A percentile compares a stretch with the other conserved stretches of the same genome.
Conservation (phyloP, 352 stramenopile genomes). For the Globisporangium splendens region DNA sequence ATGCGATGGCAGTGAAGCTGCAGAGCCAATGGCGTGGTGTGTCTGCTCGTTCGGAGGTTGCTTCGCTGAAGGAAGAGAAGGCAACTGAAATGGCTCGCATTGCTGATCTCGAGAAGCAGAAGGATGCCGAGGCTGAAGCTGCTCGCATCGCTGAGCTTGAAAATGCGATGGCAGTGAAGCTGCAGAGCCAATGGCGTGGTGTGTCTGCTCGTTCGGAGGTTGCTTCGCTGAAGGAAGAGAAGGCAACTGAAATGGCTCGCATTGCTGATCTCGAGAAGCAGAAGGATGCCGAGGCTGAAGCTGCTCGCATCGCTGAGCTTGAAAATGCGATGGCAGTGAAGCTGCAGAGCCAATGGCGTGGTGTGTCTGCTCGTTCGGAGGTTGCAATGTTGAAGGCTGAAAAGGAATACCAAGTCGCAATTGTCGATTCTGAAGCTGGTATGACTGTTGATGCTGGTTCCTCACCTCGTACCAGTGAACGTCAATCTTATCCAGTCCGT, state of each 20-base stretch:
- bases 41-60: too few relatives aligned
- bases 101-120: too few relatives aligned
- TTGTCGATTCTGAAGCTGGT: neutral
- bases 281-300: too few relatives aligned
- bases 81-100: neutral
- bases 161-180: conserved; percentile 11
- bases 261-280: too few relatives aligned
- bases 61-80: too few relatives aligned
- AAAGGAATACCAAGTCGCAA: too few relatives aligned
- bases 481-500: conserved; percentile 1
- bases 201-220: too few relatives aligned
- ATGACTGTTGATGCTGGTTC: neutral
- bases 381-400: neutral
- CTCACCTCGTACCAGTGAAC: neutral
- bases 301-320: too few relatives aligned
- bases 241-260: too few relatives aligned
- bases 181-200: too few relatives aligned
- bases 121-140: neutral
- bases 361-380: conserved; percentile 11
- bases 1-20: conserved; percentile 12
- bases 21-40: too few relatives aligned
- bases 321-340: conserved; percentile 15
- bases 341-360: conserved; percentile 21
- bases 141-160: conserved; percentile 1
- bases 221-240: too few relatives aligned